Evolutionary conservation across 2,329 filamentous ascomycete genomes (phyloP), one percentile per base, ranked within the genome.

Genomic region (Ascochyta lentis): DNA sequence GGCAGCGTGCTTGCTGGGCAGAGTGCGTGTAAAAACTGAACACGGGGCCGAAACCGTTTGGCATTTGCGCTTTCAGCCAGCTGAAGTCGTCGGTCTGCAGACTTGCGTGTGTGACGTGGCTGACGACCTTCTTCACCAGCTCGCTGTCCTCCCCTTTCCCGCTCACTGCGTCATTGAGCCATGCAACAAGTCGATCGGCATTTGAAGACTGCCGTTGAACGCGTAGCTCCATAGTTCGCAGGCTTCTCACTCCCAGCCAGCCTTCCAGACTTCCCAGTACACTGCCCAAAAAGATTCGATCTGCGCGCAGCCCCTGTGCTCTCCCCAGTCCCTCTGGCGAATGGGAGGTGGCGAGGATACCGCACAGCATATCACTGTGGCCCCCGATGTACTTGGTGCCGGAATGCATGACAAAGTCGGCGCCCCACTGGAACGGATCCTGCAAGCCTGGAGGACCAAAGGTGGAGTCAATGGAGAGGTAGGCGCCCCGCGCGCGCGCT

Each of bases 381-480:
- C 95, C 95, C 19, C 95, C 95, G 64, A 99, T 86, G 77, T 98
- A 99, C 81, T 98, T 99, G 16, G 93, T 96, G 3, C 92, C 95
- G 47, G 85, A 89, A 77, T 99, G 95, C 91, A 98, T 90, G 31
- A 96, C 85, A 1, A 93, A 77, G 76, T 98, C 94, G 26, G 89
- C 92, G 42, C 92, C 94, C 73, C 84, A 89, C 26, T 75, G 71
- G 68, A 98, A 95, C 0, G 95, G 93, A 68, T 97, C 90, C 73
- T 92, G 89, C 55, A 99, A 80, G 26, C 91, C 91, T 29, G 95
- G 95, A 37, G 95, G 95, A 3, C 87, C 95, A 77, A 99, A 97
- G 0, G 95, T 99, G 2, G 91, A 87, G 76, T 99, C 95, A 1
- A 98, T 89, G 12, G 89, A 89, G 43, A 98, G 80, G 53, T 85